Evolutionary conservation across 768 basidiomycete genomes (phyloP).

Genomic region (Russula earlei): DNA sequence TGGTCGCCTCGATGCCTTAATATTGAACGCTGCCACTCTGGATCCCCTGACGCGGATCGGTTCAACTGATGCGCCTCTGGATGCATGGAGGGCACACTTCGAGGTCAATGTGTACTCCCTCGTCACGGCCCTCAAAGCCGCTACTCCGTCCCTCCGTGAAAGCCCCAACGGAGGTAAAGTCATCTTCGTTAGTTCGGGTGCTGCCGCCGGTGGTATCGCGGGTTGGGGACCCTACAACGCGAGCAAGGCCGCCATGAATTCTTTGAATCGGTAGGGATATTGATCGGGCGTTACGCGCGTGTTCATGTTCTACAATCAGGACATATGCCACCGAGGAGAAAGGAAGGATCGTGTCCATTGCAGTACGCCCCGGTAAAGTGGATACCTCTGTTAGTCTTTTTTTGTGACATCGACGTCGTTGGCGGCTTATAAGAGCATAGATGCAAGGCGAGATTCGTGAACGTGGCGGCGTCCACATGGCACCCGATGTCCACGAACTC

Average conservation of each 20-base stretch:
- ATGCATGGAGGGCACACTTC: conserved; percentile 63
- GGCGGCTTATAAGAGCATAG: conserved; percentile 29
- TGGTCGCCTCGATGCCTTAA: conserved; percentile 60
- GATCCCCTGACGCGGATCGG: conserved; percentile 58
- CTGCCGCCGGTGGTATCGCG: conserved; percentile 53
- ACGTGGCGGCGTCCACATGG: conserved; percentile 45
- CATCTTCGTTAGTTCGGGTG: conserved; percentile 81
- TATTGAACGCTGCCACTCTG: conserved; percentile 79
- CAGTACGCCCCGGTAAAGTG: conserved; percentile 82
- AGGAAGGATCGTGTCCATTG: conserved; percentile 52
- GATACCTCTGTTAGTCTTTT: conserved; percentile 61
- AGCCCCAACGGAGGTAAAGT: conserved; percentile 52
- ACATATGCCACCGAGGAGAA: conserved; percentile 81
- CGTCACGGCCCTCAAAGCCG: conserved; percentile 54
- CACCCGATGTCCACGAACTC: conserved; percentile 39
- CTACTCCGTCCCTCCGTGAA: conserved; percentile 60
- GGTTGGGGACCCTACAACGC: conserved; percentile 83
- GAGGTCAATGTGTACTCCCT: conserved; percentile 87
- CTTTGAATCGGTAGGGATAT: conserved; percentile 37
- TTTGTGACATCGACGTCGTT: not conserved
- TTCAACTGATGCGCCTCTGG: conserved; percentile 38
- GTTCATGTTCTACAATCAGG: conserved; percentile 30
- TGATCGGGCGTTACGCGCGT: not conserved
- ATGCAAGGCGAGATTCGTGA: conserved; percentile 59
- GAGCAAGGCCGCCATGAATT: conserved; percentile 82